phyloP scores from a whole-genome alignment of 805 yeast genomes.

The Dipodascus albidus region DNA sequence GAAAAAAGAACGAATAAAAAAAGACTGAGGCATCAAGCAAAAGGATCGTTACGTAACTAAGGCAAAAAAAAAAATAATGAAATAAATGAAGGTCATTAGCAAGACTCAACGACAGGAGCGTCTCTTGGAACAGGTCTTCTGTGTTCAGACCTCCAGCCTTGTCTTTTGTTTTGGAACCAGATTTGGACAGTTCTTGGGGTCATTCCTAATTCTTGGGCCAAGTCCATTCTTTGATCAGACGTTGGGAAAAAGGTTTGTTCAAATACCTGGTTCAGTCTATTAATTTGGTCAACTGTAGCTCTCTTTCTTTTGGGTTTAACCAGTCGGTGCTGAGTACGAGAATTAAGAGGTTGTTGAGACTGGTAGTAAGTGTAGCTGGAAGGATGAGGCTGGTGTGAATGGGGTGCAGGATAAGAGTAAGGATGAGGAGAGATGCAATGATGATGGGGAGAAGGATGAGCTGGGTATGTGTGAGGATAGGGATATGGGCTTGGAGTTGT shows the following conservation, averaged over 20 bases:
- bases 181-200: conserved; percentile 81
- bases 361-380: neutral
- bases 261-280: conserved; percentile 59
- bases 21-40: neutral
- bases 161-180: conserved; percentile 82
- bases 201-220: conserved; percentile 68
- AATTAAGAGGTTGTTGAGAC: conserved; percentile 4
- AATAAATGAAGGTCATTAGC: neutral
- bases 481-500: neutral
- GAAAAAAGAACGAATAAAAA: neutral
- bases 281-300: conserved; percentile 72
- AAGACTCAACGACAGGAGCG: neutral
- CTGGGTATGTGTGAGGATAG: neutral
- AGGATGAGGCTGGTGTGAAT: neutral
- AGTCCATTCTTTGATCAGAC: conserved; percentile 55
- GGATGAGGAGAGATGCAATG: neutral
- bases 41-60: neutral
- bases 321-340: conserved; percentile 6
- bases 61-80: neutral
- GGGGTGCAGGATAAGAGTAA: neutral
- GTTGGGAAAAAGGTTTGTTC: conserved; percentile 67
- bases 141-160: conserved; percentile 20
- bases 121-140: conserved; percentile 3
- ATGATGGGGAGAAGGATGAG: neutral
- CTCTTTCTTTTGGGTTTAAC: conserved; percentile 45